Evolutionary conservation across 495 filamentous ascomycete genomes (phyloP).

Genomic region (Articulospora tetracladia): DNA sequence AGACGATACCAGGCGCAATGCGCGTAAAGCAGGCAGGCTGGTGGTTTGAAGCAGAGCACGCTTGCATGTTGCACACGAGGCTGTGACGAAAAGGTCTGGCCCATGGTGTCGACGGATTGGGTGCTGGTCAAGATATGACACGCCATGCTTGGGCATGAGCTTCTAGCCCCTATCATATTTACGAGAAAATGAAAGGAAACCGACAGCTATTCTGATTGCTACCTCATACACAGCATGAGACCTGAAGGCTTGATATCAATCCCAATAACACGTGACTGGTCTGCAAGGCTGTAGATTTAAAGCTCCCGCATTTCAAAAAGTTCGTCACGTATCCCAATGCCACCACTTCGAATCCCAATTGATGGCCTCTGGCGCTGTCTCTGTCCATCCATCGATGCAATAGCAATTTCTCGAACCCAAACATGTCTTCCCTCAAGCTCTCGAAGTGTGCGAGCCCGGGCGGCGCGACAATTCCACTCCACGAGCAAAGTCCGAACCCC

Average conservation of each 20-base stretch:
- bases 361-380: conserved; percentile 68
- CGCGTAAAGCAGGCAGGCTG: neutral
- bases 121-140: neutral
- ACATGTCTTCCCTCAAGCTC: neutral
- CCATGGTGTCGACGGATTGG: neutral
- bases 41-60: neutral
- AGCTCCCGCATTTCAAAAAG: conserved; percentile 9
- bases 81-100: neutral
- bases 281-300: conserved; percentile 14
- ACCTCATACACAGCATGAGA: neutral
- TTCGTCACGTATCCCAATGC: conserved; percentile 18
- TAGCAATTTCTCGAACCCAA: conserved; percentile 20
- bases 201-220: neutral
- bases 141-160: neutral
- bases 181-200: neutral
- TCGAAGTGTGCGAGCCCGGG: conserved; percentile 4
- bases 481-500: neutral
- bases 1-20: neutral
- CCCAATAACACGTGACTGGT: neutral
- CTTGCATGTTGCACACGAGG: neutral
- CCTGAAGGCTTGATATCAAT: neutral
- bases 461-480: neutral
- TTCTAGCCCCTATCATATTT: neutral
- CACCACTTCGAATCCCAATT: conserved; percentile 35
- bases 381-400: conserved; percentile 52